Evolutionary conservation across 257 asterid genomes (phyloP).

Genomic region (Perilla frutescens): DNA sequence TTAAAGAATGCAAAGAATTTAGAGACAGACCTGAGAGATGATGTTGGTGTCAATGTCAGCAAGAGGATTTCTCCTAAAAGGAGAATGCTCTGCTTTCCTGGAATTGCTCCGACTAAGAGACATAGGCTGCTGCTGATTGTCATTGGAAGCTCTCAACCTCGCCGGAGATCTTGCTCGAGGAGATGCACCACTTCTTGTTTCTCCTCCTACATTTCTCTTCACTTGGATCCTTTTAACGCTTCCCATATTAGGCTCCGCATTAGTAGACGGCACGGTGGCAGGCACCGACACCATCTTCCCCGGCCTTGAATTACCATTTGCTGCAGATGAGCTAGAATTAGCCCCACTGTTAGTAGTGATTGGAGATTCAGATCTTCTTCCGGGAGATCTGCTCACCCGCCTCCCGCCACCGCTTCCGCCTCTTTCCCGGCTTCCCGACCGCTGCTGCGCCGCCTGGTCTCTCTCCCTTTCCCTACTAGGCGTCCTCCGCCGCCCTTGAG

Average conservation of each 20-base stretch:
- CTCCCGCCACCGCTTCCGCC: constrained; percentile 60
- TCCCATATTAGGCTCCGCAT: constrained; percentile 37
- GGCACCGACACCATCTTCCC: constrained; percentile 97
- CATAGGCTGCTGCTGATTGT: constrained; percentile 57
- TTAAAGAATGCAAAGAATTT: not conserved
- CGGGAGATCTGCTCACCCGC: constrained; percentile 95
- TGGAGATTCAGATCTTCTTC: constrained; percentile 94
- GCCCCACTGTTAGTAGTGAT: constrained; percentile 38
- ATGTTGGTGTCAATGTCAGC: constrained; percentile 74
- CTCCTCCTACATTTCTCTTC: constrained; percentile 75
- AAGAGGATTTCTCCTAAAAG: constrained; percentile 81
- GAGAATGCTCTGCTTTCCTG: constrained; percentile 86
- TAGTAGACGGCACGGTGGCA: constrained; percentile 55
- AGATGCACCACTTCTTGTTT: constrained; percentile 60
- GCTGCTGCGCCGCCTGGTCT: constrained; percentile 51
- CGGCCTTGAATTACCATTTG: constrained; percentile 56
- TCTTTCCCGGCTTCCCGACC: constrained; percentile 80
- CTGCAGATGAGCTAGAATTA: constrained; percentile 37
- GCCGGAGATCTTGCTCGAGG: constrained; percentile 97
- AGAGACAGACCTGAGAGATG: constrained; percentile 54
- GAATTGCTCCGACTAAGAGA: constrained; percentile 95
- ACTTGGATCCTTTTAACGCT: constrained; percentile 78
- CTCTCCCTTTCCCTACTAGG: constrained; percentile 89
- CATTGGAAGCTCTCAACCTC: constrained; percentile 50
- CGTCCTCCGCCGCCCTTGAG: constrained; percentile 83